Base-by-base conservation (phyloP, 2,329 filamentous ascomycete genomes). In the Fusarium sacchari region DNA sequence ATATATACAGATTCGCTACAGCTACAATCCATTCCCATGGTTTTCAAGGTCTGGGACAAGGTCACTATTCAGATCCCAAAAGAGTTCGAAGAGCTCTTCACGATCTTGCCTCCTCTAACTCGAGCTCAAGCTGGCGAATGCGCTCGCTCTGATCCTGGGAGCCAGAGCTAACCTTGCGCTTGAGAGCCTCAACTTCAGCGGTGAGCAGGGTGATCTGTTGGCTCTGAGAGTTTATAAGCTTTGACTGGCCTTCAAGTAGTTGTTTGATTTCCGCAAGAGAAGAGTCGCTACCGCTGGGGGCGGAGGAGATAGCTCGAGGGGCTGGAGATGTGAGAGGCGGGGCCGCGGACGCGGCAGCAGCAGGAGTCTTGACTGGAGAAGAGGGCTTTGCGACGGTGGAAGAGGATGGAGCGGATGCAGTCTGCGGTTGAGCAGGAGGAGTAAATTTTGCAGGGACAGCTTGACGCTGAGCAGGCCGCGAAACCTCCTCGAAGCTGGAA, bases 401-500 rank as follows among this genome's bases (percentile, higher is more conserved):
- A 40, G 74, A 64, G 44, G 73, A 67, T 34, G 77, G 71, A 47
- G 69, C 67, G 32, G 65, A 67, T 15, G 71, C 66, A n/a, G 76
- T 57, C 53, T 75, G 74, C 20, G 71, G 73, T 76, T 77, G 73
- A 66, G 63, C 79, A 60, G 68, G 83, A 76, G 85, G 80, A 34
- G 83, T 78, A 34, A 81, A 81, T 78, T 87, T 88, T 59, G 79
- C 86, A 32, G 80, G 77, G 34, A 80, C 81, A 52, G 83, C 77
- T 28, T 84, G 84, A 52, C 93, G 91, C 76, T 94, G 92, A 17
- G 89, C 84, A 26, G 94, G 93, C 80, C 94, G 94, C 37, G 92
- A 83, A 37, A 96, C 88, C 80, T 97, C 94, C 80, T 98, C 95
- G 75, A 98, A 98, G 83, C 92, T 94, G 2, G 94, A 96, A 34